phyloP scores from a whole-genome alignment of 2,329 filamentous ascomycete species.

The Stromatinia cepivora region DNA sequence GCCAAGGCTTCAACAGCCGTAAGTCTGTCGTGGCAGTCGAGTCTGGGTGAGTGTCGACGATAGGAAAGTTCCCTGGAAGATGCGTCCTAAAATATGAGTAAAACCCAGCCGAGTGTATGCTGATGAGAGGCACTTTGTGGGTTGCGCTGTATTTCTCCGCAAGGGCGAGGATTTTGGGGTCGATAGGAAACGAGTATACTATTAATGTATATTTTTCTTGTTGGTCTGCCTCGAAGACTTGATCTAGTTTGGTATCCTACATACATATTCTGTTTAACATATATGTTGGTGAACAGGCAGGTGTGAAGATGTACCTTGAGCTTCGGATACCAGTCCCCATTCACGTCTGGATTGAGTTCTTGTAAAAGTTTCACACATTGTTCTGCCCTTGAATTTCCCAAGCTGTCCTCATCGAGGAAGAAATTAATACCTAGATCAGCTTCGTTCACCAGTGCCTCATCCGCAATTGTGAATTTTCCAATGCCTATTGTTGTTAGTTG shows the following conservation, averaged over 20 bases:
- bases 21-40: slow-evolving; percentile 82
- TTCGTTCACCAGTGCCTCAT: slow-evolving; percentile 74
- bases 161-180: slow-evolving; percentile 50
- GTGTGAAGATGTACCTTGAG: slow-evolving; percentile 43
- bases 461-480: slow-evolving; percentile 87
- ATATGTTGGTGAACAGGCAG: neutral
- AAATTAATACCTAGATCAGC: slow-evolving; percentile 94
- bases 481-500: slow-evolving; percentile 57
- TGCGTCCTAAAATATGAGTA: slow-evolving; percentile 84
- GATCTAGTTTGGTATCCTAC: slow-evolving; percentile 19
- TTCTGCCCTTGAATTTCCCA: slow-evolving; percentile 77
- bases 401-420: slow-evolving; percentile 78
- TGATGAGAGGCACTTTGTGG: slow-evolving; percentile 71
- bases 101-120: slow-evolving; percentile 87
- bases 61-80: slow-evolving; percentile 77
- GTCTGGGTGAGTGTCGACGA: slow-evolving; percentile 95
- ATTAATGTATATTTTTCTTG: slow-evolving; percentile 57
- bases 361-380: slow-evolving; percentile 73
- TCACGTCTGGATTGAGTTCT: slow-evolving; percentile 91
- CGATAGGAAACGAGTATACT: slow-evolving; percentile 60
- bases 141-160: slow-evolving; percentile 53
- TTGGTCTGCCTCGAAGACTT: slow-evolving; percentile 36
- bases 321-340: slow-evolving; percentile 68
- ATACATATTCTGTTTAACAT: neutral
- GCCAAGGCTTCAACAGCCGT: slow-evolving; percentile 81